Conservation (phyloP, 768 basidiomycete genomes). For the Lactarius hengduanensis region DNA sequence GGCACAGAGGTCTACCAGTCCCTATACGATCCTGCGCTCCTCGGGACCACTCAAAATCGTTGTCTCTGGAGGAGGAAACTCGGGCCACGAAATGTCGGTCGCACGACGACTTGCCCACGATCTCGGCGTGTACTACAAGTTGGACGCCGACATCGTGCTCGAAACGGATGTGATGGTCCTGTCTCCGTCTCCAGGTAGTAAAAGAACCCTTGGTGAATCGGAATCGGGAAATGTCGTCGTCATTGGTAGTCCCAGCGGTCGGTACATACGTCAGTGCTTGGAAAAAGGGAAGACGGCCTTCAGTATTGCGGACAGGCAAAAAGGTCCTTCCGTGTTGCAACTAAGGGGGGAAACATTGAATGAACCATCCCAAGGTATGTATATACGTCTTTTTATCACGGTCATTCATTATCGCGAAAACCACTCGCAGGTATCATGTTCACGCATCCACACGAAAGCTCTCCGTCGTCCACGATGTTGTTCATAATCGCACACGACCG, state of each 20-base stretch:
- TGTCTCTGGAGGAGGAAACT: conserved; percentile 36
- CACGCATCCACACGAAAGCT: conserved; percentile 60
- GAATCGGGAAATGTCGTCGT: conserved; percentile 55
- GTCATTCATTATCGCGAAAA: background rate
- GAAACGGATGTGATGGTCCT: conserved; percentile 38
- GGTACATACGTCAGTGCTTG: conserved; percentile 30
- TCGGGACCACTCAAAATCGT: conserved; percentile 55
- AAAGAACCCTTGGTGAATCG: conserved; percentile 26
- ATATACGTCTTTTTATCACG: conserved; percentile 25
- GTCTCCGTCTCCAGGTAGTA: conserved; percentile 24
- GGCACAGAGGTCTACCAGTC: conserved; percentile 26
- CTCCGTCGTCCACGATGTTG: conserved; percentile 40
- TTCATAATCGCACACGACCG: conserved; percentile 61
- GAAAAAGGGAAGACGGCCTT: conserved; percentile 29
- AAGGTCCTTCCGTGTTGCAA: conserved; percentile 15
- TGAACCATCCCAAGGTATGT: conserved; percentile 18
- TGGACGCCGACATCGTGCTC: conserved; percentile 62
- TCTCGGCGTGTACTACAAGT: conserved; percentile 61
- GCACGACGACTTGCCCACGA: conserved; percentile 69
- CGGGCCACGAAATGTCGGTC: conserved; percentile 43
- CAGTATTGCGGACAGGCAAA: conserved; percentile 13
- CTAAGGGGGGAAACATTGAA: conserved; percentile 17
- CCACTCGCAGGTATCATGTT: conserved; percentile 51
- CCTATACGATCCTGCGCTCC: conserved; percentile 65
- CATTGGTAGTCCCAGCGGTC: conserved; percentile 43